These are phyloP conservation scores for Lentinus tigrinus DNA, from an alignment of 768 basidiomycete species.

Conservation along the genomic window DNA sequence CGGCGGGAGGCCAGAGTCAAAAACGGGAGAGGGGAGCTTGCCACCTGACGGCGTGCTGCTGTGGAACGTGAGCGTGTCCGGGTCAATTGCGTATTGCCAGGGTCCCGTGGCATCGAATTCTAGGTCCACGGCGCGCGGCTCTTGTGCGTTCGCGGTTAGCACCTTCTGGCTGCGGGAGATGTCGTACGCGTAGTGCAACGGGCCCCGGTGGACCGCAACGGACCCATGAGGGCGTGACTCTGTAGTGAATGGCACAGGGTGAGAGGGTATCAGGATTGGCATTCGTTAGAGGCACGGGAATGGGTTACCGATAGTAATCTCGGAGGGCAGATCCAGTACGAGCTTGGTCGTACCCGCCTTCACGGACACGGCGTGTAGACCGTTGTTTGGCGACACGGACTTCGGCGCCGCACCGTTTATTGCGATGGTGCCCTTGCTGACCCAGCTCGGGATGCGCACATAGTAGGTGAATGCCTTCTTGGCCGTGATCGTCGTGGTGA, in stretches of 20 bases:
- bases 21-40: constrained; percentile 32
- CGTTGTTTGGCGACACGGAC: constrained; percentile 41
- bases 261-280: background rate
- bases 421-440: constrained; percentile 44
- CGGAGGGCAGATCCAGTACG: constrained; percentile 44
- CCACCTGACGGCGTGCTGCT: constrained; percentile 22
- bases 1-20: constrained; percentile 48
- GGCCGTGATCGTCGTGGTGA: constrained; percentile 46
- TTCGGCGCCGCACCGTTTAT: constrained; percentile 34
- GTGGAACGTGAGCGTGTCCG: constrained; percentile 32
- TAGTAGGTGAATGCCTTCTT: constrained; percentile 43
- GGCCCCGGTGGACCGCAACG: constrained; percentile 53
- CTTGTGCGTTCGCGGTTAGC: constrained; percentile 40
- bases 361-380: constrained; percentile 42
- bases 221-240: constrained; percentile 52
- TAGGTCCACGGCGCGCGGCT: constrained; percentile 47
- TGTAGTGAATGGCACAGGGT: constrained; percentile 16
- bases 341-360: constrained; percentile 44
- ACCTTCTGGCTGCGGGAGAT: constrained; percentile 37
- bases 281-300: background rate
- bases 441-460: constrained; percentile 53
- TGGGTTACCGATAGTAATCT: constrained; percentile 42
- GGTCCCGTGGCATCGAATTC: constrained; percentile 46
- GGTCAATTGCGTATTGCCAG: constrained; percentile 60
- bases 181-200: constrained; percentile 55